Percentiles rank a stretch among this genome's conserved stretches.
These are phyloP conservation scores for Alloteropsis semialata DNA, from an alignment of 176 grass and related monocot genomes.

Conservation along the genomic window DNA sequence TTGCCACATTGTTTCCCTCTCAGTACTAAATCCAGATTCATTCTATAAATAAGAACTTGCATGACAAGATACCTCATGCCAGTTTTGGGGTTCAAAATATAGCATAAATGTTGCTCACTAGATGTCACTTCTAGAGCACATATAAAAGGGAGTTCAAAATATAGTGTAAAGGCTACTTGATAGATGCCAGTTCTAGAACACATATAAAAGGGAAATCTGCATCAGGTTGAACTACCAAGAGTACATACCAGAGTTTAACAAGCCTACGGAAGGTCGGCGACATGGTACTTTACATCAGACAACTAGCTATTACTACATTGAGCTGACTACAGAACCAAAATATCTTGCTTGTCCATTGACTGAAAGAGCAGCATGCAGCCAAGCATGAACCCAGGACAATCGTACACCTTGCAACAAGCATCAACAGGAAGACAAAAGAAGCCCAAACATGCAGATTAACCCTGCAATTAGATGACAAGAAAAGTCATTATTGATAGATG, in stretches of 20 bases:
- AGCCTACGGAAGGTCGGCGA: too few species aligned
- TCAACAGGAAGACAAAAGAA: neutral
- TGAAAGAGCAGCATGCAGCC: neutral
- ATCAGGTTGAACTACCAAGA: too few species aligned
- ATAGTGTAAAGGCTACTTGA: too few species aligned
- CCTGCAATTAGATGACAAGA: neutral
- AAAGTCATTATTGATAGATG: neutral
- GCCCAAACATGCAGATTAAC: neutral
- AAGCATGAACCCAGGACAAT: neutral
- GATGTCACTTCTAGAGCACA: neutral
- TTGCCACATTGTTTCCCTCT: neutral
- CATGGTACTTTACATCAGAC: too few species aligned
- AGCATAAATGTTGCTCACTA: neutral
- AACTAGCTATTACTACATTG: too few species aligned
- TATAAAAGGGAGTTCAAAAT: neutral
- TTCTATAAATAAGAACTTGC: neutral
- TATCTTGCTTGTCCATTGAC: neutral
- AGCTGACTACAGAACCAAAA: too few species aligned
- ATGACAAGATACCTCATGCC: neutral
- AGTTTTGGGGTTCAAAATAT: neutral
- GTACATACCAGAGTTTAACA: too few species aligned
- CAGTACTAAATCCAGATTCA: neutral
- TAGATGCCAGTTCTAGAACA: too few species aligned
- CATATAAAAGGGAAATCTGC: too few species aligned
- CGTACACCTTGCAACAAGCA: neutral